Evolutionary conservation across 2,329 filamentous ascomycete species (phyloP).

Genomic region (Neonectria magnoliae): DNA sequence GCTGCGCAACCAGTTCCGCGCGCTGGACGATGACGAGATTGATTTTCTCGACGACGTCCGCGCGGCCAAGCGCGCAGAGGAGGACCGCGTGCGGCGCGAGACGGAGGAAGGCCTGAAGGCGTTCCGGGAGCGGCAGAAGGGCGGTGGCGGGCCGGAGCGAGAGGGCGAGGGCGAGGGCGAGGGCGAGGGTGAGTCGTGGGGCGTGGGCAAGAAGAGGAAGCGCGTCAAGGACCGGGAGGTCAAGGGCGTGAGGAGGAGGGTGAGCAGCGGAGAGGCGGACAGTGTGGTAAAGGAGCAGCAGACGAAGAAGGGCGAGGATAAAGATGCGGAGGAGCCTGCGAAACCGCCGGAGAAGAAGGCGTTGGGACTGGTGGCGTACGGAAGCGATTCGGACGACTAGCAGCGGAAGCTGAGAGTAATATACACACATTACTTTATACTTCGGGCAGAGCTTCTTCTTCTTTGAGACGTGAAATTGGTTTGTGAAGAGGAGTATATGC

Average conservation of each 20-base stretch:
- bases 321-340: slow-evolving; percentile 6
- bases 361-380: slow-evolving; percentile 63
- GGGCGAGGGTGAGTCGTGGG: slow-evolving; percentile 47
- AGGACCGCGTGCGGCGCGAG: slow-evolving; percentile 64
- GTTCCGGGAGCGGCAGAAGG: slow-evolving; percentile 64
- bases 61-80: slow-evolving; percentile 60
- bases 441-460: background rate
- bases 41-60: slow-evolving; percentile 75
- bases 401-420: slow-evolving; percentile 1
- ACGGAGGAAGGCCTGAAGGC: slow-evolving; percentile 64
- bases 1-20: slow-evolving; percentile 80
- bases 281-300: slow-evolving; percentile 26
- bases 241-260: slow-evolving; percentile 46
- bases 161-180: too few relatives aligned
- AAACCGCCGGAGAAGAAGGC: slow-evolving; percentile 36
- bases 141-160: background rate
- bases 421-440: background rate
- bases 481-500: slow-evolving; percentile 32
- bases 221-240: slow-evolving; percentile 50
- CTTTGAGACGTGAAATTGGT: background rate
- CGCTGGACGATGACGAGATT: slow-evolving; percentile 81
- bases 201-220: slow-evolving; percentile 50
- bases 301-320: slow-evolving; percentile 23
- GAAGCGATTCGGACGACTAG: slow-evolving; percentile 59
- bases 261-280: slow-evolving; percentile 27